phyloP scores from a whole-genome alignment of 495 filamentous ascomycete genomes.

The Penicillium arizonense region DNA sequence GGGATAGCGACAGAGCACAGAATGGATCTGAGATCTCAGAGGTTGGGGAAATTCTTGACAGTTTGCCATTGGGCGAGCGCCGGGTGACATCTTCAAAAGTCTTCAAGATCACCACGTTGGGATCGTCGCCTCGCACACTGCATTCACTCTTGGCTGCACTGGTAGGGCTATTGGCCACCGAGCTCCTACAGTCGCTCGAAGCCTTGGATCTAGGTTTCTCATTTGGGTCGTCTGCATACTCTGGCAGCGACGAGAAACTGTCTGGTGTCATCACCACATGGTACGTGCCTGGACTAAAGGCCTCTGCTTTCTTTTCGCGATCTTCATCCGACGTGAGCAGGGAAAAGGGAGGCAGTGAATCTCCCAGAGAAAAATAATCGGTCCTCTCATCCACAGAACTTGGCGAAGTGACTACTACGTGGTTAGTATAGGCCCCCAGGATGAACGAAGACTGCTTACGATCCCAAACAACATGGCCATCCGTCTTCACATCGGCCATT shows the following conservation, averaged over 20 bases:
- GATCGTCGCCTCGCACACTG: slow-evolving; percentile 27
- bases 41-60: slow-evolving; percentile 33
- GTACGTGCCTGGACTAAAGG: slow-evolving; percentile 53
- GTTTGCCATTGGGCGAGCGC: slow-evolving; percentile 26
- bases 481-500: slow-evolving; percentile 51
- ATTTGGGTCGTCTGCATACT: slow-evolving; percentile 41
- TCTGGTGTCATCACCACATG: slow-evolving; percentile 54
- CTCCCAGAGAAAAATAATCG: slow-evolving; percentile 28
- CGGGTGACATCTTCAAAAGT: slow-evolving; percentile 48
- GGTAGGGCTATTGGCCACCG: slow-evolving; percentile 17
- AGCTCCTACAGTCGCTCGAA: slow-evolving; percentile 18
- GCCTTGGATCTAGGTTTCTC: slow-evolving; percentile 21
- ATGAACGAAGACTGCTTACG: slow-evolving; percentile 33
- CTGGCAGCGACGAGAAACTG: slow-evolving; percentile 54
- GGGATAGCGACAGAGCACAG: slow-evolving; percentile 24
- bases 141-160: slow-evolving; percentile 12
- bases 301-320: slow-evolving; percentile 56
- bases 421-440: slow-evolving; percentile 5
- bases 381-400: slow-evolving; percentile 22
- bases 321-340: slow-evolving; percentile 59
- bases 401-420: slow-evolving; percentile 23
- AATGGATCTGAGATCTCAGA: slow-evolving; percentile 36
- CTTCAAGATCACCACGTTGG: slow-evolving; percentile 47
- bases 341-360: slow-evolving; percentile 52
- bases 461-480: slow-evolving; percentile 53